These are phyloP conservation scores for Coprinellus aureogranulatus DNA, from an alignment of 768 basidiomycete genomes.

Conservation along the genomic window DNA sequence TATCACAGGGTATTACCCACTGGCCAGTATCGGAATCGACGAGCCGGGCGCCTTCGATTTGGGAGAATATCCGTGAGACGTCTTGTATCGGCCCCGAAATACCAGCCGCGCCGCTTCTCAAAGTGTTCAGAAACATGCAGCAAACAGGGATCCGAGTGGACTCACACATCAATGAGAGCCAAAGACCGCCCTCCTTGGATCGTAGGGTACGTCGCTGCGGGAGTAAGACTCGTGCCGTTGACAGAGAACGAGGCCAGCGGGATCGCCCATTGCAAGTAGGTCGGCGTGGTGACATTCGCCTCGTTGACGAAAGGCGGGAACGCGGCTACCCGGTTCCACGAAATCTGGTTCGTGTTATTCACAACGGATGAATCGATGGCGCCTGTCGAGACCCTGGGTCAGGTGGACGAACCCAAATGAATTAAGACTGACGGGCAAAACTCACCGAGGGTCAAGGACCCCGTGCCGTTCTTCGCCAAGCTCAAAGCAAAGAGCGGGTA, in stretches of 20 bases:
- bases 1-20: conserved; percentile 76
- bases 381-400: conserved; percentile 41
- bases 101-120: conserved; percentile 60
- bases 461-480: conserved; percentile 56
- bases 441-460: conserved; percentile 65
- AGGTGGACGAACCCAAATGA: neutral
- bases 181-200: conserved; percentile 54
- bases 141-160: conserved; percentile 7
- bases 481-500: conserved; percentile 79
- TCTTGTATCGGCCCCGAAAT: conserved; percentile 79
- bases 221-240: conserved; percentile 49
- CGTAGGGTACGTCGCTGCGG: conserved; percentile 63
- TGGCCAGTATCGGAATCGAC: conserved; percentile 67
- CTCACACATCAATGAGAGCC: conserved; percentile 73
- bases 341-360: conserved; percentile 53
- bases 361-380: conserved; percentile 74
- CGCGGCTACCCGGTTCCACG: conserved; percentile 73
- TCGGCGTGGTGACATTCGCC: conserved; percentile 41
- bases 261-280: conserved; percentile 74
- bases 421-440: neutral
- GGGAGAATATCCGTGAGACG: conserved; percentile 63
- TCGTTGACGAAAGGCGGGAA: conserved; percentile 64
- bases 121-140: neutral
- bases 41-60: conserved; percentile 62
- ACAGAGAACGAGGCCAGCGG: conserved; percentile 57